phyloP scores from a whole-genome alignment of 2,329 filamentous ascomycete species.

The Didymella pinodella region DNA sequence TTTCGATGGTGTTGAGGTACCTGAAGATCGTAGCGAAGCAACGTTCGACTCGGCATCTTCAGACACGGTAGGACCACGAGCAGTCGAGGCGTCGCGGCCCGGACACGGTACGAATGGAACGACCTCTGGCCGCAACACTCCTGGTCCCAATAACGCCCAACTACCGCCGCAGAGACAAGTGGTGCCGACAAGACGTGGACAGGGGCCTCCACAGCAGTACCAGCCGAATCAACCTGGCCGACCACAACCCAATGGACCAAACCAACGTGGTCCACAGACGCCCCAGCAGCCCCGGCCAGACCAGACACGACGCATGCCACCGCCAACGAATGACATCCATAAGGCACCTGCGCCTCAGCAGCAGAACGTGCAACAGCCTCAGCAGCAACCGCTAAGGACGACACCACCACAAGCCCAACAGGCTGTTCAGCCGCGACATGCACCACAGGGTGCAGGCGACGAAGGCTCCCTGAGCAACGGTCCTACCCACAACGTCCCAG shows the following conservation, averaged over 20 bases:
- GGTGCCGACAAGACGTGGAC: conserved; percentile 33
- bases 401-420: conserved; percentile 40
- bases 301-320: conserved; percentile 31
- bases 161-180: conserved; percentile 36
- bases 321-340: conserved; percentile 34
- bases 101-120: conserved; percentile 24
- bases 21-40: conserved; percentile 71
- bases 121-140: conserved; percentile 33
- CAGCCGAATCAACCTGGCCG: conserved; percentile 36
- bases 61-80: conserved; percentile 25
- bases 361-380: conserved; percentile 27
- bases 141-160: conserved; percentile 30
- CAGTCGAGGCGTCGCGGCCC: conserved; percentile 25
- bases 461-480: conserved; percentile 25
- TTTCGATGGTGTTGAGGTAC: conserved; percentile 64
- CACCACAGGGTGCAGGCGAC: conserved; percentile 18
- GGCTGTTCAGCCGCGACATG: conserved; percentile 25
- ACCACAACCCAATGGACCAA: conserved; percentile 30
- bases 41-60: conserved; percentile 39
- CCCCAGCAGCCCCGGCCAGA: conserved; percentile 38
- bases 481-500: conserved; percentile 30
- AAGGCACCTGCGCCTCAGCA: conserved; percentile 31
- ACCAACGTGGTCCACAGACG: conserved; percentile 43
- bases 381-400: conserved; percentile 35
- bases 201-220: conserved; percentile 35